phyloP scores from a whole-genome alignment of 768 basidiomycete genomes.

The Lactifluus piperatus region DNA sequence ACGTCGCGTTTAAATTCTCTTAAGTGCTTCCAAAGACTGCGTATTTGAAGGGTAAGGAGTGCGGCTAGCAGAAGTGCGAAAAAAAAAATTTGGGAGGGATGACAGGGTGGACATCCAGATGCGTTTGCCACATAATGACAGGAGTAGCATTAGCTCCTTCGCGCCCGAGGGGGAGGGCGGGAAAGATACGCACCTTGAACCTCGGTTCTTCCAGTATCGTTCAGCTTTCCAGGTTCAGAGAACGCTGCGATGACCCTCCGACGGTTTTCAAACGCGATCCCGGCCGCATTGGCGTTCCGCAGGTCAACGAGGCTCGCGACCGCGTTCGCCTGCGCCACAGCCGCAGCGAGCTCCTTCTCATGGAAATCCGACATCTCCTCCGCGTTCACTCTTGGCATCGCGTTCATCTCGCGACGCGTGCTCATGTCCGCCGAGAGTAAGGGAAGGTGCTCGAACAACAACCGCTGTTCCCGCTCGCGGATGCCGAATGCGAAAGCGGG shows the following conservation, averaged over 20 bases:
- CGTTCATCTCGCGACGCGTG: not conserved
- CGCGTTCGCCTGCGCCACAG: constrained; percentile 40
- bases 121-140: not conserved
- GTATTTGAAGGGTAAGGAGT: constrained; percentile 77
- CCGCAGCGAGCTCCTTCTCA: constrained; percentile 27
- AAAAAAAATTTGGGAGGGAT: no score
- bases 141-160: not conserved
- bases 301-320: constrained; percentile 73
- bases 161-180: not conserved
- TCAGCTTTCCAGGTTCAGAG: constrained; percentile 55
- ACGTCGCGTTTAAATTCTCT: constrained; percentile 62
- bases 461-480: constrained; percentile 43
- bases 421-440: constrained; percentile 33
- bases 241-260: constrained; percentile 71
- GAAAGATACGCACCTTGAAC: constrained; percentile 66
- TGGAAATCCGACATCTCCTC: constrained; percentile 4
- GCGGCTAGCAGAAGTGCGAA: constrained; percentile 49
- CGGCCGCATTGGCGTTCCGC: constrained; percentile 77
- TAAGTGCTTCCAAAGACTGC: constrained; percentile 72
- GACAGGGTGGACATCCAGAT: not conserved
- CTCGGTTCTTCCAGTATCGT: constrained; percentile 75
- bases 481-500: constrained; percentile 56
- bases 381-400: not conserved
- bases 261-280: constrained; percentile 84
- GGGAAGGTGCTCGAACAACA: constrained; percentile 65